Percentiles rank a stretch among this genome's conserved stretches.
phyloP scores from a whole-genome alignment of 1,139 yeast genomes.

The Geotrichum klebahnii region DNA sequence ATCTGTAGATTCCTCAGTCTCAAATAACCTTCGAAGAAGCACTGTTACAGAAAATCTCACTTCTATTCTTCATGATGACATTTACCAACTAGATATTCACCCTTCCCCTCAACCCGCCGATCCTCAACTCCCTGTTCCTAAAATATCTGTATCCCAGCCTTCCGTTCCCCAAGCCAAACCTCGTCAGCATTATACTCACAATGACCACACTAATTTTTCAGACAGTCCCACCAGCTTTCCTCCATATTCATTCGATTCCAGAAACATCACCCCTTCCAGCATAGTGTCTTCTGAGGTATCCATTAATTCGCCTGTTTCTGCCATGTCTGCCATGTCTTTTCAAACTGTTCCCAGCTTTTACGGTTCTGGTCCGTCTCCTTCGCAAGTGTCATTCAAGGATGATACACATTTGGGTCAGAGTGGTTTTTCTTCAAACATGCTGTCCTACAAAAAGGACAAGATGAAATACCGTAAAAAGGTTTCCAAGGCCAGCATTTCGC shows the following conservation, averaged over 20 bases:
- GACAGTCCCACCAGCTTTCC: not conserved
- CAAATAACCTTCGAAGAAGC: slow-evolving; percentile 18
- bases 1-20: not conserved
- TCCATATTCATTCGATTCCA: not conserved
- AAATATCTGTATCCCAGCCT: too few species aligned
- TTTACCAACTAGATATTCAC: slow-evolving; percentile 2
- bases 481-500: slow-evolving; percentile 29
- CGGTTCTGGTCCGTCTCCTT: slow-evolving; percentile 4
- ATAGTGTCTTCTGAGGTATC: slow-evolving; percentile 5
- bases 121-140: too few species aligned
- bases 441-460: slow-evolving; percentile 30
- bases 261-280: slow-evolving; percentile 7
- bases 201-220: not conserved
- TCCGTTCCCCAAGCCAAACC: slow-evolving; percentile 1
- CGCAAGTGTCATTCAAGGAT: slow-evolving; percentile 16
- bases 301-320: slow-evolving; percentile 21
- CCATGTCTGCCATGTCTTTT: slow-evolving; percentile 9
- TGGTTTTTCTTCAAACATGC: slow-evolving; percentile 19
- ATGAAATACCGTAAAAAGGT: slow-evolving; percentile 26
- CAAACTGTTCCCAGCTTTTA: slow-evolving; percentile 8
- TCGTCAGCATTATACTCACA: not conserved
- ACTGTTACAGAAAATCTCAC: slow-evolving; percentile 18
- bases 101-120: slow-evolving; percentile 1
- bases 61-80: slow-evolving; percentile 11
- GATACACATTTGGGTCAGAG: slow-evolving; percentile 14